These are phyloP conservation scores for Pythium sukuiense DNA, from an alignment of 352 stramenopile species.

Conservation along the genomic window DNA sequence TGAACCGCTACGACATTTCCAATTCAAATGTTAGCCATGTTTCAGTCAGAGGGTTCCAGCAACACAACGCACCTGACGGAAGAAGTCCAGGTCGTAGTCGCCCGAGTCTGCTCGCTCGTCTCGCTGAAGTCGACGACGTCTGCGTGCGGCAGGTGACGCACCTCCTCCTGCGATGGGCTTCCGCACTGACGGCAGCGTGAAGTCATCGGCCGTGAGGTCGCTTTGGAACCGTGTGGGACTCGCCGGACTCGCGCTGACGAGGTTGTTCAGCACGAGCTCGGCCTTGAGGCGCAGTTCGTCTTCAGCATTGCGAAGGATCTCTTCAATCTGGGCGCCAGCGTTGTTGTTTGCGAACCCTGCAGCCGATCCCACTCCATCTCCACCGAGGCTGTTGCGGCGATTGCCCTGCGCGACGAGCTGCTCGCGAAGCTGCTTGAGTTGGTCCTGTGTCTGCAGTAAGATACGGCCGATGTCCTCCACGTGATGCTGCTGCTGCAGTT, in stretches of 20 bases:
- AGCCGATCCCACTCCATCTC: neutral
- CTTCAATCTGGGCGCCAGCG: conserved; percentile 50
- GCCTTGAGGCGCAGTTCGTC: conserved; percentile 74
- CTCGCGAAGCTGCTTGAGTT: conserved; percentile 72
- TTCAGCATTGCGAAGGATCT: conserved; percentile 73
- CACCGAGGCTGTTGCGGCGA: conserved; percentile 20
- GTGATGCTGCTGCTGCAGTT: conserved; percentile 77
- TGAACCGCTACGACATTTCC: conserved; percentile 11
- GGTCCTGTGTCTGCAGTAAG: conserved; percentile 79
- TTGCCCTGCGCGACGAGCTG: conserved; percentile 43
- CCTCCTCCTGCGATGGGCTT: neutral
- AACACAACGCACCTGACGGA: conserved; percentile 8
- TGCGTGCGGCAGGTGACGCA: neutral
- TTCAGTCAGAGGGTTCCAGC: neutral
- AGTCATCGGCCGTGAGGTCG: conserved; percentile 4
- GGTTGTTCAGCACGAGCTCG: conserved; percentile 71
- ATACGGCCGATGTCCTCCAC: conserved; percentile 82
- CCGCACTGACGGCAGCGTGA: conserved; percentile 20
- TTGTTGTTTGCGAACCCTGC: conserved; percentile 26
- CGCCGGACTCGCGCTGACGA: conserved; percentile 43
- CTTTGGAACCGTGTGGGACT: conserved; percentile 26
- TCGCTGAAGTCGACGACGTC: conserved; percentile 4
- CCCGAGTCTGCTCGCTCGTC: neutral
- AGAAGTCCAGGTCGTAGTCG: conserved; percentile 22
- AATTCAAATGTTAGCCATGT: neutral